Base-by-base conservation (phyloP, 148 eudicot species). In the Nyssa sinensis region DNA sequence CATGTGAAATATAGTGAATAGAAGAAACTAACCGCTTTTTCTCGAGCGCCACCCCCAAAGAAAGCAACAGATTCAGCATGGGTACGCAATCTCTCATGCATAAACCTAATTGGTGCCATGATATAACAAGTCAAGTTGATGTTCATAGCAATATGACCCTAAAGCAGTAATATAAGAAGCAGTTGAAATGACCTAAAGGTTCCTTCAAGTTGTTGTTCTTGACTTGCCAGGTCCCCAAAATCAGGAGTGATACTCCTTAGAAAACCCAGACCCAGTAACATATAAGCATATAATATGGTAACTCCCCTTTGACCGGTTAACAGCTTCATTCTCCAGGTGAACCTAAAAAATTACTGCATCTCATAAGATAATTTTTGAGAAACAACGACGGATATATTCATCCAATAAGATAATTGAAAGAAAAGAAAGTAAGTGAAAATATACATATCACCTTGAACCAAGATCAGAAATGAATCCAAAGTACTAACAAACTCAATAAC, bases 31-130 rank as follows among this genome's bases (percentile, higher is more conserved):
- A 92, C 98, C 86, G 86, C 89, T 81, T 86, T 94, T 85, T 94
- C 97, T 74, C 98, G 83, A 34, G 92, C 86, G 70, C 98, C 98
- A 68, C 98, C 98, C 25, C 98, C 98, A 77, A 94, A 94, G 83
- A 94, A 94, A 71, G 98, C 98, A 75, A 94, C 90, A 60, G 97
- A 92, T 81, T 94, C 98, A 32, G 98, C 97, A 89, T 94, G 98
- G 66, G 98, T 92, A 32, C 98, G 89, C 84, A 94, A 76, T 80
- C 98, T 92, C 78, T 92, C 98, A 78, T 94, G 98, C 93, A 91
- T 94, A 80, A 80, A 94, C 89, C 97, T 92, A 80, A 80, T 32
- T 25, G 71, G 74, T 44, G 70, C 55, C n/a, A 79, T 11, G 31
- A 61, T 57, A 70, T 35, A 33, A 17, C 35, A 41, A 62, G 71